Evolutionary conservation across 257 asterid species (phyloP).

Genomic region (Rehmannia glutinosa): DNA sequence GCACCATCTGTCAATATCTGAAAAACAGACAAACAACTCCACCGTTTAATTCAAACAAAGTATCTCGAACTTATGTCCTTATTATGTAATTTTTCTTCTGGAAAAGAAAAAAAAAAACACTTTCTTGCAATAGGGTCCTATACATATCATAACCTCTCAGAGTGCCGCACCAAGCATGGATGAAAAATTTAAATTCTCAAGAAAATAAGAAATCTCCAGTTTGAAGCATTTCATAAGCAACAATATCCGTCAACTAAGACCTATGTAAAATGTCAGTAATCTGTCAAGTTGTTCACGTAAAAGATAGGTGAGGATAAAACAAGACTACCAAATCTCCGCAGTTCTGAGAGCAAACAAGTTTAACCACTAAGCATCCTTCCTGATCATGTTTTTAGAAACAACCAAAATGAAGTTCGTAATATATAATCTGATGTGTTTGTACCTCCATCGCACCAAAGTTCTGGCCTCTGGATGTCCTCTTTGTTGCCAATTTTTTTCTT

Average conservation of each 20-base stretch:
- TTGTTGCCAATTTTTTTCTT: too few relatives aligned
- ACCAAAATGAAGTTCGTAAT: too few relatives aligned
- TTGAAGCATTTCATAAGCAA: neutral
- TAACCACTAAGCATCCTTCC: slow-evolving; percentile 1
- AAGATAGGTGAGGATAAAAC: neutral
- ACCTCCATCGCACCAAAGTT: too few relatives aligned
- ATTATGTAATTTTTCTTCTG: neutral
- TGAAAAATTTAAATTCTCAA: neutral
- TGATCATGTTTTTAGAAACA: neutral
- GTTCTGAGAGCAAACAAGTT: neutral
- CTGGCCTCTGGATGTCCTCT: too few relatives aligned
- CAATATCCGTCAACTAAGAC: neutral
- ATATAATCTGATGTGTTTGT: too few relatives aligned
- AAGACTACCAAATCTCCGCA: neutral
- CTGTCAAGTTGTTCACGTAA: neutral
- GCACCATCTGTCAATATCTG: slow-evolving; percentile 97
- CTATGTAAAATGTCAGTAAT: neutral
- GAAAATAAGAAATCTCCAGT: neutral
- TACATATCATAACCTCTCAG: neutral
- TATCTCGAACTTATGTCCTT: neutral
- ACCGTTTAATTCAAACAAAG: slow-evolving; percentile 7
- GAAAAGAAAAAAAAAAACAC: neutral
- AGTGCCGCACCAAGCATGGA: slow-evolving; percentile 1
- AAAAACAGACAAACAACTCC: slow-evolving; percentile 19
- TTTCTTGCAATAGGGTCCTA: neutral